Conservation (phyloP, 2,329 filamentous ascomycete species). For the Allantophomopsis cytisporea region DNA sequence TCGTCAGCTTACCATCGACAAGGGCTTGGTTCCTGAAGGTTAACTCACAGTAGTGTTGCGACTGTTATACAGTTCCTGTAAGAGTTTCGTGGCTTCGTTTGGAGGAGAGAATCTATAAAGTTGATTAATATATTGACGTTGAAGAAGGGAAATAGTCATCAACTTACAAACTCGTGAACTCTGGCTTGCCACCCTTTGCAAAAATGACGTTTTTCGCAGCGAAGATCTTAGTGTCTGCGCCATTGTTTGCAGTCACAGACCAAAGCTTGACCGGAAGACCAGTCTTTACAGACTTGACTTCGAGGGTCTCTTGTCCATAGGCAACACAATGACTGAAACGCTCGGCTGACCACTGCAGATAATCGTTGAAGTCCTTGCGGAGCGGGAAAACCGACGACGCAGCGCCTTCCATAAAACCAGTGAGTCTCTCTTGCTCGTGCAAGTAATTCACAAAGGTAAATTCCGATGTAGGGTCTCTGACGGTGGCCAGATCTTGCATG, state of each 20-base stretch:
- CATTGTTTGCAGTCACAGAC: background rate
- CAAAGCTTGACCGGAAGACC: slow-evolving; percentile 8
- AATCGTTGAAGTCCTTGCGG: slow-evolving; percentile 85
- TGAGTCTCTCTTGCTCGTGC: slow-evolving; percentile 64
- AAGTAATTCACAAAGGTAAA: slow-evolving; percentile 97
- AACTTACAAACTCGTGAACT: background rate
- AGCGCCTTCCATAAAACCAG: slow-evolving; percentile 89
- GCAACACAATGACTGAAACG: slow-evolving; percentile 60
- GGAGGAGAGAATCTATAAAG: too few species aligned
- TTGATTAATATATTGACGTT: too few species aligned
- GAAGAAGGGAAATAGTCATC: too few species aligned
- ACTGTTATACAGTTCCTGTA: too few species aligned
- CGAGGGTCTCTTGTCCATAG: slow-evolving; percentile 44
- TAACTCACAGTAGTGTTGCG: too few species aligned
- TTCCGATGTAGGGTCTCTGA: slow-evolving; percentile 74
- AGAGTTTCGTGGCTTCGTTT: too few species aligned
- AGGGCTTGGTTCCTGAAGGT: too few species aligned
- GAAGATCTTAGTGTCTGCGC: background rate
- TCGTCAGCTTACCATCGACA: too few species aligned
- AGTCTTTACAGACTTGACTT: slow-evolving; percentile 22
- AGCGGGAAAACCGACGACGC: slow-evolving; percentile 78
- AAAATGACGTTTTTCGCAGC: background rate
- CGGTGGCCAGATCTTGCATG: slow-evolving; percentile 86
- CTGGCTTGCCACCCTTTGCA: background rate
- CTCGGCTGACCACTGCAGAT: slow-evolving; percentile 81